Evolutionary conservation across 257 asterid genomes (phyloP).

Genomic region (Salvia rosmarinus): DNA sequence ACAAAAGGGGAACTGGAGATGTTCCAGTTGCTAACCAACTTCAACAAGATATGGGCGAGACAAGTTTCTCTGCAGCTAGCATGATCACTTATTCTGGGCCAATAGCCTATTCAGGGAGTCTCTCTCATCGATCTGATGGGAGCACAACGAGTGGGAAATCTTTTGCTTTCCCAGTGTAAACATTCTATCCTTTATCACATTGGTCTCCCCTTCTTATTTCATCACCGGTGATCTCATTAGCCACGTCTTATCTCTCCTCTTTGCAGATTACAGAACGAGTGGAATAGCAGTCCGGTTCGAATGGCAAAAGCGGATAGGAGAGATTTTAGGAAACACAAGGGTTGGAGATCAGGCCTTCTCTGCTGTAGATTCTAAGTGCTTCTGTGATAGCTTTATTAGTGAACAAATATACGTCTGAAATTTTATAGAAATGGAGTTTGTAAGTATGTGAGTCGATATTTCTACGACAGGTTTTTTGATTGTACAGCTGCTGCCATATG

Average conservation of each 20-base stretch:
- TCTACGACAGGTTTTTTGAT: conserved; percentile 39
- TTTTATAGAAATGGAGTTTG: conserved; percentile 31
- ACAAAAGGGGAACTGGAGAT: conserved; percentile 24
- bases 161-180: conserved; percentile 92
- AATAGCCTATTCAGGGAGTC: conserved; percentile 66
- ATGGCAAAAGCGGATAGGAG: conserved; percentile 80
- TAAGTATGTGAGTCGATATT: conserved; percentile 59
- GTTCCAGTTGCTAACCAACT: conserved; percentile 37
- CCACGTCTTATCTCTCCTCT: not conserved
- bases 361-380: conserved; percentile 82
- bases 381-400: conserved; percentile 39
- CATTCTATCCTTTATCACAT: not conserved
- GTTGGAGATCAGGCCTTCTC: conserved; percentile 79
- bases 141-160: conserved; percentile 86
- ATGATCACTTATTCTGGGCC: conserved; percentile 68
- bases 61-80: conserved; percentile 71
- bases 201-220: not conserved
- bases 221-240: not conserved
- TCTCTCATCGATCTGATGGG: conserved; percentile 85
- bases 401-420: conserved; percentile 44
- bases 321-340: conserved; percentile 58
- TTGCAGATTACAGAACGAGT: conserved; percentile 80
- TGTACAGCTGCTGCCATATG: conserved; percentile 41
- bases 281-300: conserved; percentile 96
- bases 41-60: conserved; percentile 61